Percentiles rank a stretch among this genome's conserved stretches.
phyloP scores from a whole-genome alignment of 2,329 filamentous ascomycete genomes.

The Apiospora marii region DNA sequence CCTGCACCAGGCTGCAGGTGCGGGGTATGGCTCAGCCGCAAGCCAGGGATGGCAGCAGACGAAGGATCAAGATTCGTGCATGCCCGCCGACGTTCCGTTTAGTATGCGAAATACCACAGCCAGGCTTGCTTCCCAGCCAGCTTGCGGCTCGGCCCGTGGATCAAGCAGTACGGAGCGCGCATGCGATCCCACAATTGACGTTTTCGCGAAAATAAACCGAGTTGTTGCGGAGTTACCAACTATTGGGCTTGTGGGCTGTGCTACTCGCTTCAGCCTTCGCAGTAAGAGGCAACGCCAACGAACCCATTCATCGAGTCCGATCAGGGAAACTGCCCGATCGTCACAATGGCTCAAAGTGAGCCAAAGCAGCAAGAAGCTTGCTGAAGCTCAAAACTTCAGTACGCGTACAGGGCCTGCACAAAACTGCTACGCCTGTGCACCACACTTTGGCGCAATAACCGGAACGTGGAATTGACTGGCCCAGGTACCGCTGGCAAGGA shows the following conservation, averaged over 20 bases:
- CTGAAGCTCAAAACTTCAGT: not conserved
- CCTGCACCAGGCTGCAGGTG: not conserved
- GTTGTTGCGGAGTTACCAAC: not conserved
- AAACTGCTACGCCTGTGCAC: not conserved
- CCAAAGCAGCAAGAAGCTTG: not conserved
- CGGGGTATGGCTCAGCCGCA: conserved; percentile 1
- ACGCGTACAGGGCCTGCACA: not conserved
- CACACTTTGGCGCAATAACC: not conserved
- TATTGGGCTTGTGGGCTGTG: not conserved
- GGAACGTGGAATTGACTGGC: not conserved
- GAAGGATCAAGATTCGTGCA: not conserved
- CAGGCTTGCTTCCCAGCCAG: not conserved
- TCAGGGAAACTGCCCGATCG: not conserved
- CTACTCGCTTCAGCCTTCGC: not conserved
- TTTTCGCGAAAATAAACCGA: not conserved
- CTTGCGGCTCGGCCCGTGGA: not conserved
- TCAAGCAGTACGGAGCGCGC: not conserved
- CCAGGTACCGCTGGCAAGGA: not conserved
- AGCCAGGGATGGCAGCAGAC: not conserved
- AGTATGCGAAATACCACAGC: not conserved
- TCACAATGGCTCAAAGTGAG: not conserved
- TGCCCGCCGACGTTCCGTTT: not conserved
- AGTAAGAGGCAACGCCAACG: not conserved
- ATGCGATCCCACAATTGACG: not conserved
- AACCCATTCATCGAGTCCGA: not conserved